These are phyloP conservation scores for Boletus sp. DNA, from an alignment of 768 basidiomycete genomes.

Conservation along the genomic window DNA sequence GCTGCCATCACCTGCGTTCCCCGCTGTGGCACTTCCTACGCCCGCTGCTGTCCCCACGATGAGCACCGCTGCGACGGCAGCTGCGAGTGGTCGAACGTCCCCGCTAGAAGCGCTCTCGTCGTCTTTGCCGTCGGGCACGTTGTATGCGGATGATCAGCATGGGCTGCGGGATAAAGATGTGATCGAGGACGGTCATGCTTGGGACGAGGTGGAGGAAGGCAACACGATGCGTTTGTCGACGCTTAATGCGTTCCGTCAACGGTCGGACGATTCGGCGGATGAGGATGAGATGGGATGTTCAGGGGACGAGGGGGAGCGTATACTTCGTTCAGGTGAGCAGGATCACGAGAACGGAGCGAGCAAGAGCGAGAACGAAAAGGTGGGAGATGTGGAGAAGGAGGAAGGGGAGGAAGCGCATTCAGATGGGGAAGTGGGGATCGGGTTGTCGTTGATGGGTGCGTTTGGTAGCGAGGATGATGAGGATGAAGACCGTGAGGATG, in stretches of 20 bases:
- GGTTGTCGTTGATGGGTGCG: slow-evolving; percentile 60
- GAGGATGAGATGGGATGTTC: slow-evolving; percentile 5
- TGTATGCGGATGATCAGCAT: not conserved
- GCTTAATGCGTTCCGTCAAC: slow-evolving; percentile 25
- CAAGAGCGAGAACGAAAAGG: not conserved
- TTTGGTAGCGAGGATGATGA: slow-evolving; percentile 36
- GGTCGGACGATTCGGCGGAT: slow-evolving; percentile 10
- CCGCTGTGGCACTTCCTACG: not conserved
- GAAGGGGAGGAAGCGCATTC: slow-evolving; percentile 35
- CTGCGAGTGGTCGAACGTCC: slow-evolving; percentile 17
- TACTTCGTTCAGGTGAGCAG: not conserved
- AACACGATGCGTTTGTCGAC: slow-evolving; percentile 25
- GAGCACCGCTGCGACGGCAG: slow-evolving; percentile 10
- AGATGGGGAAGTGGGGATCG: slow-evolving; percentile 68
- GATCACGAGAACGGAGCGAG: not conserved
- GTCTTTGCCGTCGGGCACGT: slow-evolving; percentile 7
- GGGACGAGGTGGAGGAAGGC: slow-evolving; percentile 15
- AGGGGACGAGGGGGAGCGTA: slow-evolving; percentile 12
- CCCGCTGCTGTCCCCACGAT: not conserved
- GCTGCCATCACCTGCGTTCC: slow-evolving; percentile 16
- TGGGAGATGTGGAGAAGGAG: not conserved
- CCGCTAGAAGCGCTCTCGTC: slow-evolving; percentile 13
- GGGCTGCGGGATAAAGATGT: not conserved
- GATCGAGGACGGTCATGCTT: not conserved
- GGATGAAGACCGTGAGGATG: slow-evolving; percentile 11